Base-by-base conservation (phyloP, 169 alveolate species). In the Cyclospora cayetanensis region DNA sequence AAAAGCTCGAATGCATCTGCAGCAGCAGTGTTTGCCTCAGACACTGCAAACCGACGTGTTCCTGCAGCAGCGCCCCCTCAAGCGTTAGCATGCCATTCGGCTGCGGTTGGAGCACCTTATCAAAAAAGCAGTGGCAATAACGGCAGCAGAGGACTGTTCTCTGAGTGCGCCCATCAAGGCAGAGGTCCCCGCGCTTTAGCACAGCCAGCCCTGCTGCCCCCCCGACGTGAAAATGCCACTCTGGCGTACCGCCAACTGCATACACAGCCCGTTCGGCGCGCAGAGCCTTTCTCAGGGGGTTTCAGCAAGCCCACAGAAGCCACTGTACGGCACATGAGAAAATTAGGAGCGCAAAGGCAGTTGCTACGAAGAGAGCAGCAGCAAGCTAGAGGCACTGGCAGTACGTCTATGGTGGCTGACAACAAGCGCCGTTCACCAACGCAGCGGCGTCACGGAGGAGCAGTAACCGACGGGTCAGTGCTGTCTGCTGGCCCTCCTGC, bases 371-470 rank as follows among this genome's bases (percentile, higher is more conserved):
- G 18, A 18, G 34, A 68, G 80, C 80, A 68, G 80, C 35, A 60
- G 72, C n/a, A n/a, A n/a, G 25, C 70, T 55, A n/a, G 1, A 12
- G 27, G 72, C 72, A 31, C 0, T 50, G 55, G 50, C 15, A 22
- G 1, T 53, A 39, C n/a, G 53, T 29, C 31, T 50, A 46, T 15
- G 60, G 15, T 11, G 60, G 15, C 7, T 11, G 60, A 46, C 83
- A 46, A 22, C 72, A 60, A 60, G n/a, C 18, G 72, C 72, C 15
- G 72, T 29, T 9, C 72, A 60, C 35, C 72, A 60, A n/a, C 72
- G 65, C 85, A 74, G 85, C 85, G 42, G 85, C 85, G 42, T 22
- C 53, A 70, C 9, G 42, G 42, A 27, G 85, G 25, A 18, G 85
- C 35, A 74, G 85, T 39, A 31, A 39, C 85, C 20, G 7, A 39